Conservation (phyloP, 352 stramenopile species). For the Aphanomyces invadans region DNA sequence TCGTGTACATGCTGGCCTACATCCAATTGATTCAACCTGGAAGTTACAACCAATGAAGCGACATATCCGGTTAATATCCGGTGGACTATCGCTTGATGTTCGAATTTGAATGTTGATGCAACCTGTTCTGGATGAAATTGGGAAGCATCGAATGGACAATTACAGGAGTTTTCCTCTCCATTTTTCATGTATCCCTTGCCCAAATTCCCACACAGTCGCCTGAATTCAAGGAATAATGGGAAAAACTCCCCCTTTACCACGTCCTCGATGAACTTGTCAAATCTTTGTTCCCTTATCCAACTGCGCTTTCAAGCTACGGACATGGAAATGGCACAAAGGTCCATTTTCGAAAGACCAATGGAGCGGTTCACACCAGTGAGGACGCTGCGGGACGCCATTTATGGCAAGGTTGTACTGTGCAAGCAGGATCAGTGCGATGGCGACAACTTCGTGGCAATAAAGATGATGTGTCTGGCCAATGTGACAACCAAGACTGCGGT, state of each 20-base stretch:
- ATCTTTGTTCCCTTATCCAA: neutral
- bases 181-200: no score
- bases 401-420: slow-evolving; percentile 42
- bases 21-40: slow-evolving; percentile 1
- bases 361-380: slow-evolving; percentile 40
- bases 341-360: slow-evolving; percentile 27
- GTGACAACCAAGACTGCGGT: slow-evolving; percentile 36
- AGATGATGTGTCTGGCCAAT: slow-evolving; percentile 58
- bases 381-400: slow-evolving; percentile 44
- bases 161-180: no score
- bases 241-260: no score
- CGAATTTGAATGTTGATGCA: no score
- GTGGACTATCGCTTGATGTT: neutral
- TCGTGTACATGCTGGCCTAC: slow-evolving; percentile 22
- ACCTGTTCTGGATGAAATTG: neutral
- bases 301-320: no score
- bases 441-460: slow-evolving; percentile 42
- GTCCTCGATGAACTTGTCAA: no score
- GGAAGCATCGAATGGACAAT: no score
- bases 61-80: neutral
- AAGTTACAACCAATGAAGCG: neutral
- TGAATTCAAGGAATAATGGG: no score
- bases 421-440: slow-evolving; percentile 29
- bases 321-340: neutral
- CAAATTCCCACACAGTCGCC: no score